Percentiles rank a stretch among this genome's conserved stretches.
Evolutionary conservation across 176 grass and related monocot genomes (phyloP).

Genomic region (Olyra latifolia): DNA sequence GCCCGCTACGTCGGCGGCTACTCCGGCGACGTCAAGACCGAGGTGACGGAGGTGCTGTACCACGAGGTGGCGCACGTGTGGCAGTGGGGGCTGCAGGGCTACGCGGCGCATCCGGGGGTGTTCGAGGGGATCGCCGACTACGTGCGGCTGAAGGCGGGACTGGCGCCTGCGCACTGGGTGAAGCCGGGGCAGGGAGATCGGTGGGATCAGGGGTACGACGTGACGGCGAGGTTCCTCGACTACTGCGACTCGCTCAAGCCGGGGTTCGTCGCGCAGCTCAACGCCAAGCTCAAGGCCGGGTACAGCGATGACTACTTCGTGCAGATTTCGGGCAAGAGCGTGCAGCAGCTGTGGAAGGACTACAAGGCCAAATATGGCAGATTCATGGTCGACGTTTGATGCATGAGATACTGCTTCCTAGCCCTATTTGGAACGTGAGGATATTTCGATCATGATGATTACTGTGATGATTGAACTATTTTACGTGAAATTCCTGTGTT

Average conservation of each 20-base stretch:
- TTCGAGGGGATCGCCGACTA: conserved; percentile 85
- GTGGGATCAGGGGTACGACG: conserved; percentile 68
- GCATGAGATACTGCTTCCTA: too few relatives aligned
- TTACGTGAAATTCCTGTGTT: too few relatives aligned
- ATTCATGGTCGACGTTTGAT: too few relatives aligned
- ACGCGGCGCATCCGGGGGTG: too few relatives aligned
- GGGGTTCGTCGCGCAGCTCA: conserved; percentile 64
- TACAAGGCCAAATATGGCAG: conserved; percentile 61
- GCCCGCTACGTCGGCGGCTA: conserved; percentile 56
- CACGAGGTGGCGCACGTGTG: conserved; percentile 72
- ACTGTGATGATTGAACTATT: too few relatives aligned
- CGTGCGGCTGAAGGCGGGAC: conserved; percentile 60
- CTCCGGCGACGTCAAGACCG: conserved; percentile 52
- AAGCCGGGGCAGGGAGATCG: conserved; percentile 48
- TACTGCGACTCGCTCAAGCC: conserved; percentile 52
- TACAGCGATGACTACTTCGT: conserved; percentile 54
- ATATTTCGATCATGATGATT: too few relatives aligned
- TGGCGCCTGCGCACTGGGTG: conserved; percentile 58
- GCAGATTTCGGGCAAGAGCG: conserved; percentile 51
- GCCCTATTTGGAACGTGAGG: too few relatives aligned
- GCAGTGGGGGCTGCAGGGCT: too few relatives aligned
- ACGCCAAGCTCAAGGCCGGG: conserved; percentile 57
- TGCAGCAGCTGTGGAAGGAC: conserved; percentile 64
- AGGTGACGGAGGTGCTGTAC: conserved; percentile 73
- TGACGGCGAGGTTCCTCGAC: conserved; percentile 62